Base-by-base conservation (phyloP, 192 early-diverging fungal genomes). In the Gaertneriomyces semiglobifer region DNA sequence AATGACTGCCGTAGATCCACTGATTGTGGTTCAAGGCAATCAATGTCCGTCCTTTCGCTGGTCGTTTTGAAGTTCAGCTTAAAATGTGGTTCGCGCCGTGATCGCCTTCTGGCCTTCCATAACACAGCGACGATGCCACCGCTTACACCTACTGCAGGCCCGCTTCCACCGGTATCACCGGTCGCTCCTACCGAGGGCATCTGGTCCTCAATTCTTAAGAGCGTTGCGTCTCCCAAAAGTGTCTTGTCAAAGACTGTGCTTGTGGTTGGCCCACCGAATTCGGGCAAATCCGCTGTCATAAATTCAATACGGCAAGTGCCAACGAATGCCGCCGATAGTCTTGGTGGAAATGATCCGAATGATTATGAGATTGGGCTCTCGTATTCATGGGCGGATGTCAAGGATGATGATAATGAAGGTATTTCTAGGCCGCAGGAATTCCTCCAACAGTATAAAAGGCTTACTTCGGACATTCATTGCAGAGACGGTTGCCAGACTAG, bases 341-440 rank as follows among this genome's bases (percentile, higher is more conserved):
- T 56, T 19, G 73, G 77, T 53, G 72, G 81, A 43, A 76, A 76
- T 48, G 77, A 76, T 44, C 65, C 76, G 46, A 76, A 62, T 50
- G 75, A 79, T 7, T 83, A 82, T 62, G 89, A 92, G 58, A 75
- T 94, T 63, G 92, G 89, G n/a, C 77, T 95, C 42, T 84, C 88
- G 43, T 95, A 90, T 63, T 85, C 88, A 5, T 94, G 84, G 79
- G 80, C 89, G 69, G 91, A 94, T 58, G 83, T 94, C 47, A 80
- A 85, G 56, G 93, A 98, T 68, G 95, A 94, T 53, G 93, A 94
- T 59, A 87, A 88, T 68, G 90, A 91, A 81, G 84, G 85, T 82
- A 76, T 11, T 65, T 47, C 7, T 5, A 43, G 65, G 7, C 7
- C 2, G 14, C 20, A 10, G 61, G 12, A 1, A 7, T 45, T 16